phyloP scores from a whole-genome alignment of 352 stramenopile species.

The Globisporangium abappressorium region DNA sequence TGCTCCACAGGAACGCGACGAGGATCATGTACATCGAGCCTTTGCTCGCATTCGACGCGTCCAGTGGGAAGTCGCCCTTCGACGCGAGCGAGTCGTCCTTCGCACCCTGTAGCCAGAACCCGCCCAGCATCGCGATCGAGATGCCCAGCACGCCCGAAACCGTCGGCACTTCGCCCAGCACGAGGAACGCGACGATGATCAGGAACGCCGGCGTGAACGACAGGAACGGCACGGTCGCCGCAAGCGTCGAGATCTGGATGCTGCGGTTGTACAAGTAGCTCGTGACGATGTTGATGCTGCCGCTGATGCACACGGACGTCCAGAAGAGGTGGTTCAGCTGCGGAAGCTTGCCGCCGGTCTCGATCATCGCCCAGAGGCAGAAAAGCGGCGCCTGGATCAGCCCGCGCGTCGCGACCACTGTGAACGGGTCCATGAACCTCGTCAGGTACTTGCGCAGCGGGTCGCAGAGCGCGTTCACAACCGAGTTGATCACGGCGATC shows the following conservation, averaged over 20 bases:
- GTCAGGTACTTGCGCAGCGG: conserved; percentile 84
- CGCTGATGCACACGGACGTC: conserved; percentile 72
- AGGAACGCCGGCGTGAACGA: conserved; percentile 80
- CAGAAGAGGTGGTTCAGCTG: conserved; percentile 79
- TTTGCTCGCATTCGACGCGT: conserved; percentile 60
- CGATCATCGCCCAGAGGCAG: conserved; percentile 57
- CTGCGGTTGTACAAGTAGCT: conserved; percentile 84
- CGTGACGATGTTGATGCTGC: conserved; percentile 73
- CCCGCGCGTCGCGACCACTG: conserved; percentile 63
- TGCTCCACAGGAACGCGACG: conserved; percentile 80
- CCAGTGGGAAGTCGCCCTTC: conserved; percentile 37
- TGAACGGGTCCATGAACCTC: conserved; percentile 81
- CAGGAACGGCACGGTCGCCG: conserved; percentile 72
- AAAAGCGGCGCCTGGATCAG: conserved; percentile 74
- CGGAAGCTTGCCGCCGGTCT: conserved; percentile 48
- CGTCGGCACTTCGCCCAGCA: conserved; percentile 73
- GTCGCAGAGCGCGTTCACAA: conserved; percentile 77
- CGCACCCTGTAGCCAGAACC: conserved; percentile 68
- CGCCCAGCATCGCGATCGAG: conserved; percentile 64
- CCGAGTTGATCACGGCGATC: conserved; percentile 77
- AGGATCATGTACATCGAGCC: conserved; percentile 82
- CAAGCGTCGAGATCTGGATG: conserved; percentile 83
- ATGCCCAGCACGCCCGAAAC: conserved; percentile 57
- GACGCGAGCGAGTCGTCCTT: conserved; percentile 41
- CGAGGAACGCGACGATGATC: conserved; percentile 69